phyloP scores from a whole-genome alignment of 2,329 filamentous ascomycete species.

The Colletotrichum higginsianum region DNA sequence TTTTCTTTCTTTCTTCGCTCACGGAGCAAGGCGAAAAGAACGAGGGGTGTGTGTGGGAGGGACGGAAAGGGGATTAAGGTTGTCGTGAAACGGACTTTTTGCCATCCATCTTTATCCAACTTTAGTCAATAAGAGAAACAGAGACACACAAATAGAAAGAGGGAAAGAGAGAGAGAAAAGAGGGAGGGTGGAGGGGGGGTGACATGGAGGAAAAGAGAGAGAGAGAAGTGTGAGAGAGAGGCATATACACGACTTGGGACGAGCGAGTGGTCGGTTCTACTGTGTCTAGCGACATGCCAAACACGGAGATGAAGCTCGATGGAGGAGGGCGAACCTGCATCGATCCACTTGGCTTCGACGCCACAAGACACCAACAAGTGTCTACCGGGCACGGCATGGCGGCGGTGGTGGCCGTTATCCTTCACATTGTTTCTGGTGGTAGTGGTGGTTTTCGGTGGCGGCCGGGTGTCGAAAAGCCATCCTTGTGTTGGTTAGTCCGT shows the following conservation, averaged over 20 bases:
- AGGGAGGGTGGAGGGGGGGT: not conserved
- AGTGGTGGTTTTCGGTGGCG: too few relatives aligned
- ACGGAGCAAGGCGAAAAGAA: not conserved
- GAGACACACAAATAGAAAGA: too few relatives aligned
- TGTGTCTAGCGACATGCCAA: slow-evolving; percentile 28
- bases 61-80: slow-evolving; percentile 31
- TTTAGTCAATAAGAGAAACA: slow-evolving; percentile 23
- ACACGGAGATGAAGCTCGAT: slow-evolving; percentile 40
- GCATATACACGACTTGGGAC: slow-evolving; percentile 22
- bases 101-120: not conserved
- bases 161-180: not conserved
- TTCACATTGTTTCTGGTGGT: not conserved
- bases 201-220: not conserved
- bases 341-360: slow-evolving; percentile 35
- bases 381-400: not conserved
- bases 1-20: too few relatives aligned
- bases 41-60: not conserved
- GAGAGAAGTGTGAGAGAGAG: not conserved
- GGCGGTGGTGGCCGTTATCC: slow-evolving; percentile 17
- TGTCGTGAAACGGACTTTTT: slow-evolving; percentile 34
- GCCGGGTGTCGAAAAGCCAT: too few relatives aligned
- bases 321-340: slow-evolving; percentile 16
- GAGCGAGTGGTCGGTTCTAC: slow-evolving; percentile 14
- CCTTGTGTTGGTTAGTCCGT: not conserved
- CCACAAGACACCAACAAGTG: slow-evolving; percentile 35